These are phyloP conservation scores for Phytopythium cucurbitacearum DNA, from an alignment of 352 stramenopile genomes.

Conservation along the genomic window DNA sequence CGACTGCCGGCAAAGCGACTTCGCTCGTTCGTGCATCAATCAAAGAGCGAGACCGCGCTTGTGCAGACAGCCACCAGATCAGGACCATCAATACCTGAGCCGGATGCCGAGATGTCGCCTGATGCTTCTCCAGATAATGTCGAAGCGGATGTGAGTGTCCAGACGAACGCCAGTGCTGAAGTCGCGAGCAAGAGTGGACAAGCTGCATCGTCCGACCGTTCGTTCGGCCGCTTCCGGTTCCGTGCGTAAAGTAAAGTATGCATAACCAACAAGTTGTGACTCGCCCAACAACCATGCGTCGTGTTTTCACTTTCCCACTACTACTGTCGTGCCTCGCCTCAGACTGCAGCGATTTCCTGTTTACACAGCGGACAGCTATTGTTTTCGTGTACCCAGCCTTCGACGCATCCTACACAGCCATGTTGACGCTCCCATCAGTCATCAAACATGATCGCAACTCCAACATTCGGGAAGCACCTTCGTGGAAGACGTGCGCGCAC, in stretches of 20 bases:
- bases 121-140: no score
- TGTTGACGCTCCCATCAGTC: no score
- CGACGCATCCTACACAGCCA: constrained; percentile 43
- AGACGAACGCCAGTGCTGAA: no score
- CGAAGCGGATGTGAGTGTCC: no score
- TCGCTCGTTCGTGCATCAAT: no score
- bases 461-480: constrained; percentile 23
- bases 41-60: no score
- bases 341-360: constrained; percentile 43
- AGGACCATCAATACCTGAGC: no score
- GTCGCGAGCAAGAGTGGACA: no score
- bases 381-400: constrained; percentile 69
- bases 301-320: neutral
- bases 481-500: constrained; percentile 75
- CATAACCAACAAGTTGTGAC: neutral
- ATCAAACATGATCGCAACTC: no score
- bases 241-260: constrained; percentile 12
- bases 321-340: neutral
- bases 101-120: no score
- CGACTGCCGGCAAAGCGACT: no score
- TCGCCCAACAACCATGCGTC: neutral
- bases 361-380: constrained; percentile 80
- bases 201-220: neutral
- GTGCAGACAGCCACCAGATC: no score
- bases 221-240: constrained; percentile 32